A percentile compares a stretch with the other conserved stretches of the same genome.
phyloP scores from a whole-genome alignment of 371 early-diverging fungal genomes.

The Nematocida sp. region DNA sequence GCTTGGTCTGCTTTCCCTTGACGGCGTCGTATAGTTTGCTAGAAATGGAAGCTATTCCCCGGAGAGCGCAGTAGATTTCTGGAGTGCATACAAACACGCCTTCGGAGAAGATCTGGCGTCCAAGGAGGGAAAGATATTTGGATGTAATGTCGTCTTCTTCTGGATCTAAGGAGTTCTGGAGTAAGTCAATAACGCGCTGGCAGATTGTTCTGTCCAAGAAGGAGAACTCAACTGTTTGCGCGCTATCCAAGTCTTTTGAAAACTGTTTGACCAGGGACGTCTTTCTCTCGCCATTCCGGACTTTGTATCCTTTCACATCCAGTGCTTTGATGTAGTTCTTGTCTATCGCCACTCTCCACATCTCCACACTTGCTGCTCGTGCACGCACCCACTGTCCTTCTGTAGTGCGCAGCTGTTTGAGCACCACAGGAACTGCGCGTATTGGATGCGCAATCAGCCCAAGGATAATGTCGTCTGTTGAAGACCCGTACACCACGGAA shows the following conservation, averaged over 20 bases:
- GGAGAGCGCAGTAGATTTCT: conserved; percentile 74
- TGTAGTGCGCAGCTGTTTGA: conserved; percentile 86
- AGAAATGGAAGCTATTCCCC: conserved; percentile 75
- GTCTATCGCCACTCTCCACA: conserved; percentile 83
- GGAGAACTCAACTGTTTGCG: conserved; percentile 64
- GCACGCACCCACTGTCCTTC: conserved; percentile 82
- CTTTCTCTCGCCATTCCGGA: conserved; percentile 78
- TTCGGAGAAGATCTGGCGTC: background rate
- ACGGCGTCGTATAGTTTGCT: conserved; percentile 70
- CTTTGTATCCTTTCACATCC: conserved; percentile 80
- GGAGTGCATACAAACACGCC: conserved; percentile 69
- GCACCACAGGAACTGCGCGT: conserved; percentile 81
- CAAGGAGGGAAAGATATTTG: conserved; percentile 30
- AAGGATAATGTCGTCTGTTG: conserved; percentile 64
- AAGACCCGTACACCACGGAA: conserved; percentile 61
- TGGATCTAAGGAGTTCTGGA: conserved; percentile 57
- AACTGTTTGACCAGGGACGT: conserved; percentile 72
- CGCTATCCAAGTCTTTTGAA: conserved; percentile 74
- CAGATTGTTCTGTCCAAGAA: conserved; percentile 57
- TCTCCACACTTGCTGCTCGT: conserved; percentile 77
- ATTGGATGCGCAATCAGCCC: conserved; percentile 81
- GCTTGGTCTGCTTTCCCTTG: conserved; percentile 69
- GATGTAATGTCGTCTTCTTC: conserved; percentile 8
- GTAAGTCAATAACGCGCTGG: conserved; percentile 61
- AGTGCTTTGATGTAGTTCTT: conserved; percentile 88